Conservation (phyloP, 2,329 filamentous ascomycete species). For the Fusarium neocosmosporiellum region DNA sequence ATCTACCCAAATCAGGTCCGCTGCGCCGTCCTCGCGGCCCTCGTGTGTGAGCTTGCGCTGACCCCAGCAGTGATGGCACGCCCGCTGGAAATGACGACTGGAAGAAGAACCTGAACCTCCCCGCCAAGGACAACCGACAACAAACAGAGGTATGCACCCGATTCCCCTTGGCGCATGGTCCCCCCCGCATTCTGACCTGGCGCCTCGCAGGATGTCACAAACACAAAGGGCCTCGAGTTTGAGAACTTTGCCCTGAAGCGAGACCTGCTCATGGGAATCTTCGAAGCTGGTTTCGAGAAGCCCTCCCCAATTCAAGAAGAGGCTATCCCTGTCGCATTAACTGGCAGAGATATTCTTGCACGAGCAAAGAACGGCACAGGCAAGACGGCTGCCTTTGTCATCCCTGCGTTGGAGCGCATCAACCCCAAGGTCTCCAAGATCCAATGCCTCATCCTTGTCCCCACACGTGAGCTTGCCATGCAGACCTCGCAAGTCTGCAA, state of each 20-base stretch:
- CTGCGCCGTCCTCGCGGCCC: slow-evolving; percentile 34
- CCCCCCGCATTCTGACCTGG: slow-evolving; percentile 30
- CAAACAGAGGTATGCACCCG: slow-evolving; percentile 76
- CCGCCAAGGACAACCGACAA: slow-evolving; percentile 78
- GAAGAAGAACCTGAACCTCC: slow-evolving; percentile 79
- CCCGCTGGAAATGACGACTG: slow-evolving; percentile 69
- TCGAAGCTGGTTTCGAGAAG: slow-evolving; percentile 98
- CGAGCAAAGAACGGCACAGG: slow-evolving; percentile 98
- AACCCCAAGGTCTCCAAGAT: slow-evolving; percentile 97
- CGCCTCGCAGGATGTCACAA: slow-evolving; percentile 85
- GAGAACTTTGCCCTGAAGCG: slow-evolving; percentile 97
- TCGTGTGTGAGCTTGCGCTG: slow-evolving; percentile 45
- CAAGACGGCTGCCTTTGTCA: slow-evolving; percentile 98
- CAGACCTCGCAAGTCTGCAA: slow-evolving; percentile 99
- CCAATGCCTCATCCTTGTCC: slow-evolving; percentile 95
- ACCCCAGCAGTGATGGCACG: slow-evolving; percentile 59
- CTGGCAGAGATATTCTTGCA: slow-evolving; percentile 93
- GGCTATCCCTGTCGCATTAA: slow-evolving; percentile 95
- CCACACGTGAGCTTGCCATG: slow-evolving; percentile 94
- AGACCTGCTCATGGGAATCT: slow-evolving; percentile 98
- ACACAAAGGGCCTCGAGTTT: slow-evolving; percentile 96
- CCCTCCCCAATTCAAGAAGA: slow-evolving; percentile 99
- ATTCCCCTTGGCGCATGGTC: slow-evolving; percentile 5
- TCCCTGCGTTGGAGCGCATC: slow-evolving; percentile 93
- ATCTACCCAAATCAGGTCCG: slow-evolving; percentile 56